Conservation (phyloP, 192 early-diverging fungal genomes). For the Gorgonomyces haynaldii region DNA sequence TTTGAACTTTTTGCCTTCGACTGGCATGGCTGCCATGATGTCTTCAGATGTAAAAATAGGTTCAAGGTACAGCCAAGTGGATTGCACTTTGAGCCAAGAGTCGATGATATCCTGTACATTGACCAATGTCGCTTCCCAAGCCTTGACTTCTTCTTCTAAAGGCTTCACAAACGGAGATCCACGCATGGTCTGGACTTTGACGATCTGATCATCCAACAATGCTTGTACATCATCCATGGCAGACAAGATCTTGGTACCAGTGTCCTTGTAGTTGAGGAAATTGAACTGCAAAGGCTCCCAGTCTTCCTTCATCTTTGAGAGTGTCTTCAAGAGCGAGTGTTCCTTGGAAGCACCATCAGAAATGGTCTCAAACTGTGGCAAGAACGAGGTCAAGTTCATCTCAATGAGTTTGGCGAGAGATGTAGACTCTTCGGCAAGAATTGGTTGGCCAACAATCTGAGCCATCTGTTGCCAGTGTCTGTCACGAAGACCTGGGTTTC, state of each 20-base stretch:
- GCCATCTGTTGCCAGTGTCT: conserved; percentile 44
- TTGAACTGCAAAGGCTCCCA: conserved; percentile 44
- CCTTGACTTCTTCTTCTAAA: conserved; percentile 46
- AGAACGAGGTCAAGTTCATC: conserved; percentile 33
- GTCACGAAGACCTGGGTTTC: conserved; percentile 44
- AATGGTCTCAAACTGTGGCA: conserved; percentile 42
- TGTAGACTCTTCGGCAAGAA: conserved; percentile 38
- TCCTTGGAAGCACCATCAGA: conserved; percentile 48
- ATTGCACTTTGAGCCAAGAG: conserved; percentile 47
- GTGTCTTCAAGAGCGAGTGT: conserved; percentile 43
- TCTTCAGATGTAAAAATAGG: conserved; percentile 50
- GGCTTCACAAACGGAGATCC: conserved; percentile 50
- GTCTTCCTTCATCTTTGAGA: conserved; percentile 47
- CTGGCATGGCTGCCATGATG: conserved; percentile 49
- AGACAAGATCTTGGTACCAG: conserved; percentile 42
- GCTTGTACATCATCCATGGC: conserved; percentile 51
- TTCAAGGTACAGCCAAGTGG: conserved; percentile 51
- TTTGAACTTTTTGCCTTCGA: conserved; percentile 46
- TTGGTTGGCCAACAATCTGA: conserved; percentile 42
- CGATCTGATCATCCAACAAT: conserved; percentile 47
- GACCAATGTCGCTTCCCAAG: conserved; percentile 41
- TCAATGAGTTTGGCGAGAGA: conserved; percentile 40
- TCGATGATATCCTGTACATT: conserved; percentile 49
- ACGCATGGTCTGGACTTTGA: conserved; percentile 51
- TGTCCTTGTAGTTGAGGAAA: conserved; percentile 48